phyloP scores from a whole-genome alignment of 176 grass and related monocot genomes.

The Panicum miliaceum region DNA sequence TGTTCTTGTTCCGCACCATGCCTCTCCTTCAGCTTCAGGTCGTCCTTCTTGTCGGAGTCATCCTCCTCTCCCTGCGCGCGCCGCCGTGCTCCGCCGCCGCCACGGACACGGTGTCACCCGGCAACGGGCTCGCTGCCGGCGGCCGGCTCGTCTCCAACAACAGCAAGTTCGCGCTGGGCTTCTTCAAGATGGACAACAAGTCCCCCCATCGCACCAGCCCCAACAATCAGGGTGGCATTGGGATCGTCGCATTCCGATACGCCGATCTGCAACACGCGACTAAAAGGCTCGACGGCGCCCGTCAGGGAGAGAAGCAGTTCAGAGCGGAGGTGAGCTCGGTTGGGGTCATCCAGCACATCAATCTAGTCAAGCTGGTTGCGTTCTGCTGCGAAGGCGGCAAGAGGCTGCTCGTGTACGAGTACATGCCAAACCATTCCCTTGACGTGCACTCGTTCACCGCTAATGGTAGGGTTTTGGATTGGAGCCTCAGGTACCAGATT shows the following conservation, averaged over 20 bases:
- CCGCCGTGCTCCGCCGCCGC: neutral
- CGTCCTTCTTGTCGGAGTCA: neutral
- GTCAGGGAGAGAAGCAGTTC: too few species aligned
- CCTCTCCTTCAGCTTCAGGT: too few species aligned
- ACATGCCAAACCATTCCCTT: too few species aligned
- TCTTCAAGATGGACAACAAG: constrained; percentile 34
- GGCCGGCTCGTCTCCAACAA: constrained; percentile 25
- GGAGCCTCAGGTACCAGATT: too few species aligned
- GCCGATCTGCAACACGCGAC: neutral
- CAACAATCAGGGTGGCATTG: neutral
- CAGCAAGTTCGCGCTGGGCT: constrained; percentile 67
- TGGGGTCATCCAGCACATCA: too few species aligned
- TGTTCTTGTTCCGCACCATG: too few species aligned
- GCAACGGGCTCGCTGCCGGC: neutral
- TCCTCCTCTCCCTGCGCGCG: neutral
- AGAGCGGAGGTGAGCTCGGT: too few species aligned
- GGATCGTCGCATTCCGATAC: neutral
- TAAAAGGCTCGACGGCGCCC: neutral
- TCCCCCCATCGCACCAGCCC: neutral
- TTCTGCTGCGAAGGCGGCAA: too few species aligned
- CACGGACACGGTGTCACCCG: neutral
- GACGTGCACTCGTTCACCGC: too few species aligned
- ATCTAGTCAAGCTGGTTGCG: too few species aligned
- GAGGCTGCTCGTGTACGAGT: too few species aligned
- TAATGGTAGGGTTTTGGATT: too few species aligned